Evolutionary conservation across 2,329 filamentous ascomycete genomes (phyloP).

Genomic region (Onygenales sp.): DNA sequence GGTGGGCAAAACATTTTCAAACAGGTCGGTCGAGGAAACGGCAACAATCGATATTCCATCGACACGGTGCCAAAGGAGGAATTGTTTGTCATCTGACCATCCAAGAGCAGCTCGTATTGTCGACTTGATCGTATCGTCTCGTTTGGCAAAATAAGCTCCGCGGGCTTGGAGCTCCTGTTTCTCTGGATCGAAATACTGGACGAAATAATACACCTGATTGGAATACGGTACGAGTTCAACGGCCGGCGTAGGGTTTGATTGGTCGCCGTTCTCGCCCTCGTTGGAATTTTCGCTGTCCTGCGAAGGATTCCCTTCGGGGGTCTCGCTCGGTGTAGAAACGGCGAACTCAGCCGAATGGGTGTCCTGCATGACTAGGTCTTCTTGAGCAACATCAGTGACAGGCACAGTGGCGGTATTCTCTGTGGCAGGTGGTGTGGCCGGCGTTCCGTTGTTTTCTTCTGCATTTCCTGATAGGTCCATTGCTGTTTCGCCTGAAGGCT

Average conservation of each 20-base stretch:
- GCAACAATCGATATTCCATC: constrained; percentile 24
- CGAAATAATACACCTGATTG: constrained; percentile 36
- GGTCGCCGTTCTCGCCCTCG: background rate
- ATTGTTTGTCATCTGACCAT: constrained; percentile 29
- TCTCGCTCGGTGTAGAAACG: constrained; percentile 1
- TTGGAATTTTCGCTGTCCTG: background rate
- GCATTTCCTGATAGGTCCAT: background rate
- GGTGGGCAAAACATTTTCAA: constrained; percentile 20
- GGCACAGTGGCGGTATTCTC: background rate
- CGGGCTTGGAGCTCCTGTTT: constrained; percentile 32
- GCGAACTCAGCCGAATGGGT: constrained; percentile 6
- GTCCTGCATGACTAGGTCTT: constrained; percentile 10
- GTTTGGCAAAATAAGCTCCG: constrained; percentile 33
- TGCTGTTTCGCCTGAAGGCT: background rate
- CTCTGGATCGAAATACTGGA: constrained; percentile 45
- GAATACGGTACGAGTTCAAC: background rate
- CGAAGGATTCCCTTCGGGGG: background rate
- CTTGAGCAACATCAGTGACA: background rate
- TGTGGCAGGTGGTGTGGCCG: background rate
- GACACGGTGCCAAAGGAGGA: constrained; percentile 35
- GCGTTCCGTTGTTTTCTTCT: background rate
- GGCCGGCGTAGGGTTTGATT: background rate
- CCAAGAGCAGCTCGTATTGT: constrained; percentile 30
- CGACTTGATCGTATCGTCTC: constrained; percentile 30
- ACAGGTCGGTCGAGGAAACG: constrained; percentile 25